Conservation (phyloP, 805 yeast genomes). For the Sugiyamaella chiloensis region DNA sequence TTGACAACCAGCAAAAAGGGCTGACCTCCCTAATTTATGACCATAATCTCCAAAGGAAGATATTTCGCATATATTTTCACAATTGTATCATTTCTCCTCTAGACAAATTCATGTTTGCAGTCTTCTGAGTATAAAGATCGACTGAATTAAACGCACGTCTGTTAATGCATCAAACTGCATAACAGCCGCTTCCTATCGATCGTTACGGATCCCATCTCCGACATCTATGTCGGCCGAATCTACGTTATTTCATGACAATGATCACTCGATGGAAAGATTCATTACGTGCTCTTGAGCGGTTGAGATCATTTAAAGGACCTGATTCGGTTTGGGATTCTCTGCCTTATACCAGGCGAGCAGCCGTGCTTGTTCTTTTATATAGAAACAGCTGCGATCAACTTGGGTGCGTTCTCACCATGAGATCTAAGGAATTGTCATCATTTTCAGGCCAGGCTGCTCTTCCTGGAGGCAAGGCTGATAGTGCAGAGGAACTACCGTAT, state of each 20-base stretch:
- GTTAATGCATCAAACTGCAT: no score
- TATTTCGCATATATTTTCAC: no score
- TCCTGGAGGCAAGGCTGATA: slow-evolving; percentile 93
- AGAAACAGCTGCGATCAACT: slow-evolving; percentile 62
- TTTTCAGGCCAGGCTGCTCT: slow-evolving; percentile 90
- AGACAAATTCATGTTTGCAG: no score
- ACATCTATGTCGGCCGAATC: no score
- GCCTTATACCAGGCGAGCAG: slow-evolving; percentile 69
- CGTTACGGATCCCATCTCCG: no score
- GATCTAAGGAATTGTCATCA: slow-evolving; percentile 63
- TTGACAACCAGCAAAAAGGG: no score
- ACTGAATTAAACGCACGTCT: no score
- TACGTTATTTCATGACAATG: not conserved
- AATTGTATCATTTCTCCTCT: no score
- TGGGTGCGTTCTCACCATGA: slow-evolving; percentile 71
- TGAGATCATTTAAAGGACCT: slow-evolving; percentile 7
- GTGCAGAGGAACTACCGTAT: slow-evolving; percentile 58
- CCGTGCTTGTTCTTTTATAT: slow-evolving; percentile 74
- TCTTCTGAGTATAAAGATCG: no score
- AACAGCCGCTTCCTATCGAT: no score
- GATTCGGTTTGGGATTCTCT: slow-evolving; percentile 47
- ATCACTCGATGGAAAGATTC: not conserved
- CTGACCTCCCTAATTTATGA: no score
- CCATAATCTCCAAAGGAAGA: no score
- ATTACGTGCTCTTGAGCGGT: slow-evolving; percentile 9